Base-by-base conservation (phyloP, 495 filamentous ascomycete species). In the Daldinia bambusicola region DNA sequence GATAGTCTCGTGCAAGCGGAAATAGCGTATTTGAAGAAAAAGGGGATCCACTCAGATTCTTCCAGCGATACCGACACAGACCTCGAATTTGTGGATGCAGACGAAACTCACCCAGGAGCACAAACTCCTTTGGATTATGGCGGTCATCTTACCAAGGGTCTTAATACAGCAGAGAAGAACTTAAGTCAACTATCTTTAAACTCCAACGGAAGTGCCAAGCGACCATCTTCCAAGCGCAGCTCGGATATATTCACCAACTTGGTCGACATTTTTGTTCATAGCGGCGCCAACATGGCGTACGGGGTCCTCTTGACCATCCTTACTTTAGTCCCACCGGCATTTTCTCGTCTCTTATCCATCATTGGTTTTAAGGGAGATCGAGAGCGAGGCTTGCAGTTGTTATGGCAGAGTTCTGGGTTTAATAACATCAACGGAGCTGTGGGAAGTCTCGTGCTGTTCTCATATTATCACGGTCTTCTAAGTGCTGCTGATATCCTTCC, bases 321-420 rank as follows among this genome's bases (percentile, higher is more conserved):
- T 14, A 93, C 93, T 31, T 92, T 98, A 85, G 87, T 99, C 0
- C 96, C 95, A 0, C 95, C 95, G 0, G 89, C 93, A 7, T 96
- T 99, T 78, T 88, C 86, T 60, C 91, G 88, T 63, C 85, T 98
- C 4, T 85, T 98, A 20, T 91, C 88, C 64, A 90, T 98, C 60
- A 93, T 98, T 48, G 96, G 96, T 12, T 98, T 98, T 77, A 89
- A 87, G 70, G 95, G 95, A 13, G 95, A 99, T 77, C 90, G 93
- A 53, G 91, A 95, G 61, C 85, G 90, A 22, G 96, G 94, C 2
- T 77, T 97, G 12, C 80, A 85, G 18, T 91, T 97, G 88, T 89
- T 99, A 8, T 99, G 96, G 95, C 92, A 95, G 78, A 91, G 93
- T 13, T 91, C 91, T 69, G 93, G 91, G 71, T 93, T 92, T 75